Evolutionary conservation across 805 yeast species (phyloP), one percentile per base, ranked within the genome.

Genomic region (Ogataea saltuana): DNA sequence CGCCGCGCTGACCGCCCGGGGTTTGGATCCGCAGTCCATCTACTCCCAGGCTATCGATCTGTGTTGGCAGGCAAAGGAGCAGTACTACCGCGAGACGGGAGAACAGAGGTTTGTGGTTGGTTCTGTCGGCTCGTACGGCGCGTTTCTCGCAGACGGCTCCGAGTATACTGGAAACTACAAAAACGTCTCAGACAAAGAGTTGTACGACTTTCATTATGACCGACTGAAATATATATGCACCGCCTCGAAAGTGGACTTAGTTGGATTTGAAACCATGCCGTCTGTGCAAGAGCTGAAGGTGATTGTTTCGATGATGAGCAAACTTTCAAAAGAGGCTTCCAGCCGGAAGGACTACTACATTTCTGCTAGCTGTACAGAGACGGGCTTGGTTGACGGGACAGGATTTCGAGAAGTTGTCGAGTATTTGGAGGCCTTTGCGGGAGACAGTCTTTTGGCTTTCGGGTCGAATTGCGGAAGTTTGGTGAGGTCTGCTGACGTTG

Each of bases 51-150:
- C 65, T 12, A 48, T 64, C 15, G 58, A 50, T 7, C 48, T 61
- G 27, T 58, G 62, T 17, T 33, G 37, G 12, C 29, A 31, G 15
- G 65, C 65, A 3, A 44, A 46, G 21, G 25, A 48, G 45, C 23
- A 51, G 15, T 39, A 45, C 39, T 22, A 55, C 4, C 33, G 48
- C 22, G 36, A 41, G n/a, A 35, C 49, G 6, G 50, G 48, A 3
- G 43, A 34, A 10, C 9, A 33, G 11, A 33, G 54, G 7, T 54
- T 53, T 31, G 69, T 81, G 4, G 78, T 77, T 1, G 95, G 86
- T 0, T 77, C 86, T 6, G 63, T 85, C 27, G 96, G 95, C 0
- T 88, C 95, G 0, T 87, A 78, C 58, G 95, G 90, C 1, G 85
- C 90, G 0, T 79, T 65, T 50, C 56, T 83, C 27, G 78, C 83